A percentile compares a stretch with the other conserved stretches of the same genome.
Conservation (phyloP, 345 rosid genomes). For the Bruguiera sexangula region DNA sequence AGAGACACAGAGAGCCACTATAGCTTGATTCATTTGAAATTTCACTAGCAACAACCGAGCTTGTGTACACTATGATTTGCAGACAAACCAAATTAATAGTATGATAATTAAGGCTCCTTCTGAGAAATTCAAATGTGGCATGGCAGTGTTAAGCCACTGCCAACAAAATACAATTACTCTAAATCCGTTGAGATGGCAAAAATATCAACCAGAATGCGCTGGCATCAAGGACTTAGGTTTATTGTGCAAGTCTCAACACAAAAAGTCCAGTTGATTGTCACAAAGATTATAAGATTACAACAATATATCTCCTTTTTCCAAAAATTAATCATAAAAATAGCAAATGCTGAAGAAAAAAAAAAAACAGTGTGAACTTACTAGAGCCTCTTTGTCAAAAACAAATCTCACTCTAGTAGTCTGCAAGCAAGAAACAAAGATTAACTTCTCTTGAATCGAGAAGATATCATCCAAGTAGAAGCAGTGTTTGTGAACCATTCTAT, state of each 20-base stretch:
- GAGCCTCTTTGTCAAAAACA: slow-evolving; percentile 62
- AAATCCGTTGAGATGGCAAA: background rate
- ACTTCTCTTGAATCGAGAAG: background rate
- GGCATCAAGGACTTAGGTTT: background rate
- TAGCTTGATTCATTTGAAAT: slow-evolving; percentile 1
- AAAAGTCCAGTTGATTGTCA: too few species aligned
- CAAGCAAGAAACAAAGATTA: slow-evolving; percentile 19
- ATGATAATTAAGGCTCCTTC: background rate
- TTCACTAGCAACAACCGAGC: background rate
- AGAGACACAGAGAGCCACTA: background rate
- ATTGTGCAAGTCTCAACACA: too few species aligned
- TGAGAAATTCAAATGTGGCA: too few species aligned
- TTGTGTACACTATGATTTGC: background rate
- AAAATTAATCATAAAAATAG: background rate
- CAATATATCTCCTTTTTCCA: background rate
- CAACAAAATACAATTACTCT: too few species aligned
- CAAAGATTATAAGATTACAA: background rate
- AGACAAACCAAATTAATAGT: background rate
- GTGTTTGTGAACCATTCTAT: too few species aligned
- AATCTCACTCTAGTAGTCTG: slow-evolving; percentile 75
- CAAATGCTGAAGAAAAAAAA: background rate
- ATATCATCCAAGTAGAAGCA: background rate
- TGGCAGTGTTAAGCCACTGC: too few species aligned
- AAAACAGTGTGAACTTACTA: slow-evolving; percentile 42
- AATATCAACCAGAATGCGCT: background rate